Conservation (phyloP, 176 grass and related monocot species). For the Phragmites australis region DNA sequence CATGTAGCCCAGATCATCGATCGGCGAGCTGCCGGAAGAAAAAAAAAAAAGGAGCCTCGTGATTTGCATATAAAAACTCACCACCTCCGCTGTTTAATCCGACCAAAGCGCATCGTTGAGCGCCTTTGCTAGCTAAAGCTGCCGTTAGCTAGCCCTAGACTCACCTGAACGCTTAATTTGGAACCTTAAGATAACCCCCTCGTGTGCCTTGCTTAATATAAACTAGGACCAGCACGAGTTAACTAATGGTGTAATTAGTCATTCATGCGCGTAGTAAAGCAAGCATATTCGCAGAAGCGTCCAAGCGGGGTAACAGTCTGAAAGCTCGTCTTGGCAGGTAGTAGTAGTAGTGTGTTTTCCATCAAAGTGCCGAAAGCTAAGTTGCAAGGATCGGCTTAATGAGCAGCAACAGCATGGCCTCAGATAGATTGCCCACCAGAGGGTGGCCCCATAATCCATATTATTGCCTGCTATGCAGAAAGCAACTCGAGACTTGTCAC, state of each 20-base stretch:
- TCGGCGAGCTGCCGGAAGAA: neutral
- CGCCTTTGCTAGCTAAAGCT: constrained; percentile 9
- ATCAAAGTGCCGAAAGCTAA: constrained; percentile 12
- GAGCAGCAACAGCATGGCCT: neutral
- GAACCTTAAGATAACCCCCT: neutral
- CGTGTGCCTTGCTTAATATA: constrained; percentile 22
- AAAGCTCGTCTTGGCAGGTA: constrained; percentile 16
- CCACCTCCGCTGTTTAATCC: constrained; percentile 10
- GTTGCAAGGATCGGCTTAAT: neutral
- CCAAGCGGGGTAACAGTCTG: neutral
- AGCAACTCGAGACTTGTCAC: no score
- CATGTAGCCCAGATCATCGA: constrained; percentile 18
- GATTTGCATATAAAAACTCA: neutral
- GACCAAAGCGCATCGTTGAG: neutral
- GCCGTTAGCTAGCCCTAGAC: neutral
- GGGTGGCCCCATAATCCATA: no score
- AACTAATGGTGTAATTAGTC: neutral
- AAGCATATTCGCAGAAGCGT: neutral
- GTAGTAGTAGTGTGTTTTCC: no score
- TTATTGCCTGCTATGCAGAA: no score
- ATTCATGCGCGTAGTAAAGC: neutral
- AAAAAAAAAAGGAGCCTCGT: neutral
- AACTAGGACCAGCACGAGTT: constrained; percentile 38
- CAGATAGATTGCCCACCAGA: no score
- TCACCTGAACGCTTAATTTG: constrained; percentile 29